Conservation (phyloP, 73 alveolate genomes). For the Blepharisma stoltei region DNA sequence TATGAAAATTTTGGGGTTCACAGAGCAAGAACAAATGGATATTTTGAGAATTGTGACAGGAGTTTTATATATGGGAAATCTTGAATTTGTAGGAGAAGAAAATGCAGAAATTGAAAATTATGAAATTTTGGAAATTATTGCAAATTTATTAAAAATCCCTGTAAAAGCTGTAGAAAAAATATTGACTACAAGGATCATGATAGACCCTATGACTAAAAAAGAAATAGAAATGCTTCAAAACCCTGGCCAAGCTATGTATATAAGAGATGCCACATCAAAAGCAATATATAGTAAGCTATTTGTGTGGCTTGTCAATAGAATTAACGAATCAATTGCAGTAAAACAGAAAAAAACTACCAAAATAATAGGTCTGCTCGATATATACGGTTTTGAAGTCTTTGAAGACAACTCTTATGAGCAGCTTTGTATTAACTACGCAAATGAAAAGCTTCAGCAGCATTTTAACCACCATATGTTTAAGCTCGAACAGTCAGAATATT, state of each 20-base stretch:
- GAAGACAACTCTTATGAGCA: slow-evolving; percentile 93
- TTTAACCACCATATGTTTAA: slow-evolving; percentile 87
- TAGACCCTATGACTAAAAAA: background rate
- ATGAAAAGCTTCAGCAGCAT: slow-evolving; percentile 93
- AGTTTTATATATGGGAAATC: slow-evolving; percentile 79
- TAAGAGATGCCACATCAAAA: slow-evolving; percentile 76
- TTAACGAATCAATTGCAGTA: slow-evolving; percentile 30
- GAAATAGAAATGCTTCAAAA: background rate
- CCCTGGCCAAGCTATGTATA: slow-evolving; percentile 12
- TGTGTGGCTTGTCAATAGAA: slow-evolving; percentile 68
- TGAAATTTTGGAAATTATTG: background rate
- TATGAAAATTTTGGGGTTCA: slow-evolving; percentile 77
- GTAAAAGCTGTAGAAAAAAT: background rate
- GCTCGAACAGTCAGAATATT: slow-evolving; percentile 75
- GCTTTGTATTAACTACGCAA: slow-evolving; percentile 96
- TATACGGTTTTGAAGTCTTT: slow-evolving; percentile 97
- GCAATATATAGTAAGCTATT: slow-evolving; percentile 72
- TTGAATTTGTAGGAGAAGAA: slow-evolving; percentile 54
- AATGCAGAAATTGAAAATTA: background rate
- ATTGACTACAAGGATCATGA: background rate
- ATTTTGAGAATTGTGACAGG: slow-evolving; percentile 67
- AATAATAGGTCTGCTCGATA: slow-evolving; percentile 83
- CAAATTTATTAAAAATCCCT: background rate
- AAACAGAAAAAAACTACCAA: slow-evolving; percentile 29
- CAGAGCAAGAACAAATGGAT: slow-evolving; percentile 58